These are phyloP conservation scores for Ambrosiella xylebori DNA, from an alignment of 2,329 filamentous ascomycete genomes.

Conservation along the genomic window DNA sequence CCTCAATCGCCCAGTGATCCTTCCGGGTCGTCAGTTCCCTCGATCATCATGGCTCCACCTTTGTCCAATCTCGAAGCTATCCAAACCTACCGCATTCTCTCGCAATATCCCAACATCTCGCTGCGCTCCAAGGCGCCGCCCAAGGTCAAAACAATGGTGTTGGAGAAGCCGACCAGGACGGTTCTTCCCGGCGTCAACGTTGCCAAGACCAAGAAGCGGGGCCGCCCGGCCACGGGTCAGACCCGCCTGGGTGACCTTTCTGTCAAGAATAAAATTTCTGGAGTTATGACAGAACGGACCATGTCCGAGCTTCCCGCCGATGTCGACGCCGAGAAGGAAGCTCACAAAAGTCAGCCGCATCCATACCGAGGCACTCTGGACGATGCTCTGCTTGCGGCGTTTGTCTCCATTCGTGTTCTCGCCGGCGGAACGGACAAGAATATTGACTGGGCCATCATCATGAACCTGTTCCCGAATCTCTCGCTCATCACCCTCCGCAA, in stretches of 20 bases:
- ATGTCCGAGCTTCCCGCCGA: slow-evolving; percentile 10
- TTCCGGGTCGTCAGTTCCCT: not conserved
- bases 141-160: not conserved
- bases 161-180: not conserved
- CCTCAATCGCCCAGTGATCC: not conserved
- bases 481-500: slow-evolving; percentile 34
- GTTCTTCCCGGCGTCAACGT: too few species aligned
- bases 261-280: slow-evolving; percentile 1
- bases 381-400: slow-evolving; percentile 33
- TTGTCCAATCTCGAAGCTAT: slow-evolving; percentile 11
- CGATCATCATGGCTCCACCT: not conserved
- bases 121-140: not conserved
- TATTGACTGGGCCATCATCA: slow-evolving; percentile 43
- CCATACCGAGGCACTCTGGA: slow-evolving; percentile 8
- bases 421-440: slow-evolving; percentile 42
- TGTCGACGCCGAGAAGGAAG: not conserved
- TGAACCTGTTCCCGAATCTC: slow-evolving; percentile 36
- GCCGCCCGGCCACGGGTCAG: slow-evolving; percentile 9
- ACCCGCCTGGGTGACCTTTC: slow-evolving; percentile 4
- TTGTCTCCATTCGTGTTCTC: slow-evolving; percentile 39
- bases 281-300: slow-evolving; percentile 10
- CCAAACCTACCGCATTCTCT: slow-evolving; percentile 10
- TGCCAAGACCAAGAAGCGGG: slow-evolving; percentile 6
- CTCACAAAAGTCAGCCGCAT: not conserved
- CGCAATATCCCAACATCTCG: slow-evolving; percentile 6